Evolutionary conservation across 2,329 filamentous ascomycete genomes (phyloP).

Genomic region (Aspergillus sp.): DNA sequence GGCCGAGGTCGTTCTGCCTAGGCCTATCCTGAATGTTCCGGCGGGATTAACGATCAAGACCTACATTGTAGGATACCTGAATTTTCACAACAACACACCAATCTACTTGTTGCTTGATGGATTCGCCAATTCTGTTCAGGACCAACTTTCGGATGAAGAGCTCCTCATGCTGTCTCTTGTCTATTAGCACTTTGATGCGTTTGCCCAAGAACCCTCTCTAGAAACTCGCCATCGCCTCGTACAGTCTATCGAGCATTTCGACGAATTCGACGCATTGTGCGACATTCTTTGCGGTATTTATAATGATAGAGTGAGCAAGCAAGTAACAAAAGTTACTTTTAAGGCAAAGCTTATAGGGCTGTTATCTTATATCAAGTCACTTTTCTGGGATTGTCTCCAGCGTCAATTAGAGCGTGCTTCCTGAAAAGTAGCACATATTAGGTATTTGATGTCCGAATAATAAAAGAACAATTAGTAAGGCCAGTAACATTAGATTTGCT

Average conservation of each 20-base stretch:
- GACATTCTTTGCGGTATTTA: neutral
- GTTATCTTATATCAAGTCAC: neutral
- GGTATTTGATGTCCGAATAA: no score
- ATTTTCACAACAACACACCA: neutral
- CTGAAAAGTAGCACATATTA: neutral
- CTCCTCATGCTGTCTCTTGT: neutral
- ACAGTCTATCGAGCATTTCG: neutral
- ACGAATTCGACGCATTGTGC: neutral
- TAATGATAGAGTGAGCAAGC: neutral
- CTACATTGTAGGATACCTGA: neutral
- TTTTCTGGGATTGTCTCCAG: neutral
- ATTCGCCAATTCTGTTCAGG: neutral
- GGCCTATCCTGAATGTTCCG: neutral
- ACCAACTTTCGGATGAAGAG: neutral
- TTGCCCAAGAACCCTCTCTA: neutral
- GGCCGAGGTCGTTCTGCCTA: neutral
- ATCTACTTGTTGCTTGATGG: neutral
- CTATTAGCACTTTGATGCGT: conserved; percentile 1
- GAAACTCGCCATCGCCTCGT: neutral
- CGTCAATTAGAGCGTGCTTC: neutral
- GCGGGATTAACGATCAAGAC: neutral
- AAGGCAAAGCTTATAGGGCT: neutral
- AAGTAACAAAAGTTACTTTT: neutral
- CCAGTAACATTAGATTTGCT: no score
- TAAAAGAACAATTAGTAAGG: no score